These are phyloP conservation scores for Fraxinus latifolia DNA, from an alignment of 305 asterid species.

Conservation along the genomic window DNA sequence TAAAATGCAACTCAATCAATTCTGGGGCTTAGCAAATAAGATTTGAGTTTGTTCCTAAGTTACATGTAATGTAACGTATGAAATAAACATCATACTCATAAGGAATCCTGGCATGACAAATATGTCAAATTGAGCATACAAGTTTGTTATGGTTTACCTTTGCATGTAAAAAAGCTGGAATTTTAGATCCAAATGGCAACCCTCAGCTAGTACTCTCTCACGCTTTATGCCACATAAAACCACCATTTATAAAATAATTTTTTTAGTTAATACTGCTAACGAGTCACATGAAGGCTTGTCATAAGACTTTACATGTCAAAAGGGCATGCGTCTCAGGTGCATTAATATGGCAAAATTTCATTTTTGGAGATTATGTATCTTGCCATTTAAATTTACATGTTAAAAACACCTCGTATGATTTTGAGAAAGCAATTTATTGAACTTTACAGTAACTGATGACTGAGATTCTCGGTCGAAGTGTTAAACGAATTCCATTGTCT, in stretches of 20 bases:
- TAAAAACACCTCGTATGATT: background rate
- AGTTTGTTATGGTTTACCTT: background rate
- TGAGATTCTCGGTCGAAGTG: background rate
- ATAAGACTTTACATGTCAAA: background rate
- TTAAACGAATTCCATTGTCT: background rate
- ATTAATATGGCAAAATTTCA: background rate
- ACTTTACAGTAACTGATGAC: background rate
- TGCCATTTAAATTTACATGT: background rate
- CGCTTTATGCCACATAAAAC: background rate
- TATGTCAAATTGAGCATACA: background rate
- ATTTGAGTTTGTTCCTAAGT: background rate
- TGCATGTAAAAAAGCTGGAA: background rate
- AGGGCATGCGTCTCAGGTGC: background rate
- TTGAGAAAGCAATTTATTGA: background rate
- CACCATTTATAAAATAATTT: background rate
- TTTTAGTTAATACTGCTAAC: background rate
- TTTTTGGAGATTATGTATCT: background rate
- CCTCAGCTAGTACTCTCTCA: background rate
- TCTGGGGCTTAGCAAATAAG: background rate
- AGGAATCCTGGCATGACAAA: background rate
- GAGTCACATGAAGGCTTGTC: background rate
- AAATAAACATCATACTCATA: background rate
- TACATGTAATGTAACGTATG: background rate
- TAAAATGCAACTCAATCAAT: background rate
- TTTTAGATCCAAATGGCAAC: background rate